Base-by-base conservation (phyloP, 768 basidiomycete species). In the Rhodocollybia butyracea region DNA sequence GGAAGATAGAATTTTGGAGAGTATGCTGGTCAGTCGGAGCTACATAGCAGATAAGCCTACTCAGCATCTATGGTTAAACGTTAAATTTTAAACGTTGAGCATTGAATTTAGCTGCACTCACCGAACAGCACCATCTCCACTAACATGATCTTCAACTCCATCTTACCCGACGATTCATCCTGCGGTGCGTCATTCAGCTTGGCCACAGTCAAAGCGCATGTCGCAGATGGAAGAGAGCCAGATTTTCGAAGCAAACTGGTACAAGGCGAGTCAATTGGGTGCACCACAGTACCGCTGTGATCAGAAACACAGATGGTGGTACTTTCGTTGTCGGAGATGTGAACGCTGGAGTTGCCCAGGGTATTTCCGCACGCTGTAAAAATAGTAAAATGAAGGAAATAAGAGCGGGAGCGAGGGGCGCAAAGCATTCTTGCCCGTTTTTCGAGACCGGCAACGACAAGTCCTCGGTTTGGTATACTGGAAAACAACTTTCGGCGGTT, bases 371-470 rank as follows among this genome's bases (percentile, higher is more conserved):
- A 76, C 75, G 75, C 75, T 76, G 43, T 46, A 56, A 19, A 30
- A 27, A 29, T 39, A 26, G 42, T 45, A 6, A 30, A 50, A 41
- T 0, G 47, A 12, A 29, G 22, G n/a, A 21, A n/a, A 36, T 26
- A 52, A 13, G 21, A 1, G 15, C 22, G 7, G 55, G 46, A 17
- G 39, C 41, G 40, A 34, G 26, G 13, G 2, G 70, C 78, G 41
- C 54, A 82, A 80, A 82, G 61, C 80, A 81, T 61, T 81, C 75
- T 31, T 67, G 68, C 1, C 76, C 69, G 42, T n/a, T 75, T 73
- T 58, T 82, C 80, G 43, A 78, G 52, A 19, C 81, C 81, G 0
- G 79, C 78, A 34, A 69, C 62, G 5, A 64, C 31, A 61, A 74
- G 79, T 17, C 69, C 7, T 74, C 69, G 29, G 70, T 71, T 42